Base-by-base conservation (phyloP, 768 basidiomycete species). In the Amylocystis lapponica region DNA sequence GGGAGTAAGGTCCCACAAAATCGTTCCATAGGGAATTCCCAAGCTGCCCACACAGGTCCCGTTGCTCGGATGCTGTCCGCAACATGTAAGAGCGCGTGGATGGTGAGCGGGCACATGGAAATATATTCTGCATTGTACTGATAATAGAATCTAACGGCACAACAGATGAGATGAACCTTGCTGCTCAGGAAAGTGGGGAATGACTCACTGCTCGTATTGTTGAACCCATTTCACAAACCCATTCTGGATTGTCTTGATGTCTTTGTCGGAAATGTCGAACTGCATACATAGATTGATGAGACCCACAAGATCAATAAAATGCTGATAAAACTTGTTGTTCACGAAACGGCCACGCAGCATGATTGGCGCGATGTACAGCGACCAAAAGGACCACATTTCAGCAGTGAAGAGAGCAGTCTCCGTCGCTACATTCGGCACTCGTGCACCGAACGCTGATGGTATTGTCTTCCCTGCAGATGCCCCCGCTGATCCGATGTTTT, bases 301-400 rank as follows among this genome's bases (percentile, higher is more conserved):
- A 10, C 49, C 34, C 14, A 68, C 63, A 4, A 74, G 62, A 4
- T 54, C 17, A 5, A 70, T 33, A 46, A 71, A 70, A 46, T 74
- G 72, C 0, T 57, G 46, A 45, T 66, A 74, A 46, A 70, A 72
- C 1, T 29, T 22, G 7, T 58, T 14, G 1, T 52, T 13, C 9
- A 22, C 14, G 46, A 72, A 72, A 1, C 53, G 50, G 10, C 54
- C 33, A 5, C 48, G 50, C 7, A 75, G 61, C 11, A 74, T 50
- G 11, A 65, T 47, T 3, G 68, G 72, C 2, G 52, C 66, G 11
- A 72, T 35, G 41, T 63, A 69, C 12, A 60, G 46, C 3, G 61
- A 57, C 66, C 68, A 75, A 22, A 71, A 57, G 2, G 59, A 57
- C 52, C 57, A 67, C 22, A 52, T 57, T 35, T 73, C 71, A 0